A percentile compares a stretch with the other conserved stretches of the same genome.
Evolutionary conservation across 768 basidiomycete species (phyloP).

Genomic region (Suillus cothurnatus): DNA sequence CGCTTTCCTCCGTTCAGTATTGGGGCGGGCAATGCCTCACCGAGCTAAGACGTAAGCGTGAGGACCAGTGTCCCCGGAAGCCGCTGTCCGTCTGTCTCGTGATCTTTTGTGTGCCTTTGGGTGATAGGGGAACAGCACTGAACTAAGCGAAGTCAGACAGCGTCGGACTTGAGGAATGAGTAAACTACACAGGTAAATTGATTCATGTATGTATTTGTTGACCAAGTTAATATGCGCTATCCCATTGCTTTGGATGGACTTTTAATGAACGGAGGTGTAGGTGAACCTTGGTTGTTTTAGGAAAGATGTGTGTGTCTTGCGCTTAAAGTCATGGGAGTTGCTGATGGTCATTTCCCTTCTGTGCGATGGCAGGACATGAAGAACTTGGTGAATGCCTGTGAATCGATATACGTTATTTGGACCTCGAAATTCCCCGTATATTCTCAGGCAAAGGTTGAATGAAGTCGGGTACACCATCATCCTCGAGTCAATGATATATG

Average conservation of each 20-base stretch:
- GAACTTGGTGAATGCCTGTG: neutral
- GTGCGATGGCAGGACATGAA: conserved; percentile 5
- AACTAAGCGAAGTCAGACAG: conserved; percentile 3
- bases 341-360: neutral
- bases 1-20: conserved; percentile 23
- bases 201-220: neutral
- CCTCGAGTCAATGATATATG: no score
- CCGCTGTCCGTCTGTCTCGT: conserved; percentile 3
- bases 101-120: neutral
- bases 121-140: neutral
- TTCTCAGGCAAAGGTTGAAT: conserved; percentile 3
- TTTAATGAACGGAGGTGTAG: neutral
- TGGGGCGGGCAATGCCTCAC: conserved; percentile 12
- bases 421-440: neutral
- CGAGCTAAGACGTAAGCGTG: conserved; percentile 25
- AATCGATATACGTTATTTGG: conserved; percentile 3
- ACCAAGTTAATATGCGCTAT: neutral
- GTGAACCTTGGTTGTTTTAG: neutral
- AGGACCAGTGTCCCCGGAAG: conserved; percentile 1
- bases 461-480: neutral
- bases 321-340: conserved; percentile 5
- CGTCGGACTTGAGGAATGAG: neutral
- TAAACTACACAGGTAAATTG: neutral
- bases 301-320: neutral
- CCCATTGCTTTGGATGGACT: neutral